Evolutionary conservation across 2,329 filamentous ascomycete genomes (phyloP).

Genomic region (Ceratocystis lukuohia): DNA sequence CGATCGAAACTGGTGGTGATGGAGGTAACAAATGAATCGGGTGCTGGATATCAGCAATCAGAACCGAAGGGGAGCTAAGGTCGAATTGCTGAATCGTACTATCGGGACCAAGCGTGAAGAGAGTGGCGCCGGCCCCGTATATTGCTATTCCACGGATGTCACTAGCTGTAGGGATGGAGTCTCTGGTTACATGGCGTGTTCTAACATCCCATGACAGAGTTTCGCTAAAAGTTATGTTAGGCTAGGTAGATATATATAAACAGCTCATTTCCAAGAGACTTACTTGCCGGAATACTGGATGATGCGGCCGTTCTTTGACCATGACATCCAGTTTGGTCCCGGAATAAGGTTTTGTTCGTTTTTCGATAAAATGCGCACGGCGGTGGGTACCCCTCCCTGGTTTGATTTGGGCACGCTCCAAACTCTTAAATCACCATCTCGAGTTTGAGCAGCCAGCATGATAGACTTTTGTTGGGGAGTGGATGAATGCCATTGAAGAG

Average conservation of each 20-base stretch:
- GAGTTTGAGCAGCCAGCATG: conserved; percentile 88
- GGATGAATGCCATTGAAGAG: conserved; percentile 87
- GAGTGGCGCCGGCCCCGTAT: conserved; percentile 76
- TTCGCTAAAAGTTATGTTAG: conserved; percentile 33
- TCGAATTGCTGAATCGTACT: conserved; percentile 60
- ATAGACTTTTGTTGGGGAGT: conserved; percentile 93
- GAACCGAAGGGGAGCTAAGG: conserved; percentile 63
- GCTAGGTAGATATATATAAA: neutral
- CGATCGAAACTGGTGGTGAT: conserved; percentile 67
- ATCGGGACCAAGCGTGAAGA: conserved; percentile 75
- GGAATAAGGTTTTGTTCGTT: conserved; percentile 48
- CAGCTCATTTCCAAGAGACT: too few species aligned
- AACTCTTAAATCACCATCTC: conserved; percentile 82
- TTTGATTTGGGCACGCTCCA: conserved; percentile 88
- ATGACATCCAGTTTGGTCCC: conserved; percentile 89
- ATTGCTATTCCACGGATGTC: conserved; percentile 70
- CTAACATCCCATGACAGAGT: conserved; percentile 93
- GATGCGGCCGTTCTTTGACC: conserved; percentile 96
- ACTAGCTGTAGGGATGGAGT: conserved; percentile 73
- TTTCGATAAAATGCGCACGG: conserved; percentile 75
- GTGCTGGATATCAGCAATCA: conserved; percentile 82
- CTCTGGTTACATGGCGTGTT: conserved; percentile 91
- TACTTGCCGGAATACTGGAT: conserved; percentile 86
- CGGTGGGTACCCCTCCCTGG: conserved; percentile 62
- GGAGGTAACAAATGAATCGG: conserved; percentile 62